Conservation (phyloP, 495 filamentous ascomycete genomes). For the Physcia stellaris region DNA sequence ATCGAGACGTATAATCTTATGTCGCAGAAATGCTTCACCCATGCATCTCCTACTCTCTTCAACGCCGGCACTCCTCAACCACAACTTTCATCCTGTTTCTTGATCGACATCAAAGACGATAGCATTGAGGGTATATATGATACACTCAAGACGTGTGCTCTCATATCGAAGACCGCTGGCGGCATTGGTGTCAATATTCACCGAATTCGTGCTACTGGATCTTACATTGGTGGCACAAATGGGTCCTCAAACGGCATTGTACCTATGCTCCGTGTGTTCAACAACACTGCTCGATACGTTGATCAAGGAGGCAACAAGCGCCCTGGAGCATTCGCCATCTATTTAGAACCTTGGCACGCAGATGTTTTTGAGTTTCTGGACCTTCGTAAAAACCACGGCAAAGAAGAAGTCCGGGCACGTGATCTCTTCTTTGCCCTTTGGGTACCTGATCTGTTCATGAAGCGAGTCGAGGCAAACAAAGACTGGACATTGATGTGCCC, state of each 20-base stretch:
- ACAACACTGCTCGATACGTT: constrained; percentile 96
- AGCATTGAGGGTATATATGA: constrained; percentile 99
- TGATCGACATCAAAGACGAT: constrained; percentile 97
- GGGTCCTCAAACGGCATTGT: constrained; percentile 95
- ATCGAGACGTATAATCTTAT: constrained; percentile 97
- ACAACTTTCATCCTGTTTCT: constrained; percentile 92
- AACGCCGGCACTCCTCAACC: constrained; percentile 89
- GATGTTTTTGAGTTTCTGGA: constrained; percentile 97
- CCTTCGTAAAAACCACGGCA: constrained; percentile 97
- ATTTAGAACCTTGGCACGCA: constrained; percentile 98
- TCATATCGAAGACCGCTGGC: constrained; percentile 98
- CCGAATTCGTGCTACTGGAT: constrained; percentile 88
- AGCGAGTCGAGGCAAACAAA: constrained; percentile 87
- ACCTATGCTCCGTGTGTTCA: constrained; percentile 96
- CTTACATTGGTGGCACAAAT: constrained; percentile 95
- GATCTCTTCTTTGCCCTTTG: constrained; percentile 96
- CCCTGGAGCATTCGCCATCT: constrained; percentile 95
- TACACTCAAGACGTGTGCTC: constrained; percentile 94
- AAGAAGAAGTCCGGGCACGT: constrained; percentile 92
- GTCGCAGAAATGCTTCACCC: constrained; percentile 95
- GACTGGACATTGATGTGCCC: constrained; percentile 98
- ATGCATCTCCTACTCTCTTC: constrained; percentile 95
- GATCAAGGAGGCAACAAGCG: constrained; percentile 99
- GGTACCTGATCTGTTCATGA: constrained; percentile 99
- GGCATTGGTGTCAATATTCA: constrained; percentile 94